Evolutionary conservation across 331 rosid genomes (phyloP).

Genomic region (Pyracantha coccinea): DNA sequence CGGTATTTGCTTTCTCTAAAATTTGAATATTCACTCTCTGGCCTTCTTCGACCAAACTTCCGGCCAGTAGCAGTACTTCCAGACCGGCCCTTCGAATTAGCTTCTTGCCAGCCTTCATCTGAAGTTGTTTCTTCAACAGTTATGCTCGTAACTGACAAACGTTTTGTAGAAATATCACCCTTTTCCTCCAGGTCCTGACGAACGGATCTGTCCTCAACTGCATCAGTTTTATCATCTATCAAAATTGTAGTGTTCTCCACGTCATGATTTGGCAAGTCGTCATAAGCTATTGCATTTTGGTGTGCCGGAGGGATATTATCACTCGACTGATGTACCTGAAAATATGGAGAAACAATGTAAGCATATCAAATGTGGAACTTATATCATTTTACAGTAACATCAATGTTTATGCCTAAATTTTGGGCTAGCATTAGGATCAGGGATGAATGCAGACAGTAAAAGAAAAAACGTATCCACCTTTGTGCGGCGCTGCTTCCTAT

Average conservation of each 20-base stretch:
- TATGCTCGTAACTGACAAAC: constrained; percentile 24
- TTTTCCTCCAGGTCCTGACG: constrained; percentile 38
- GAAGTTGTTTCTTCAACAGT: constrained; percentile 49
- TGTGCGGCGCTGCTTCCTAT: constrained; percentile 77
- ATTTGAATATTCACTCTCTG: constrained; percentile 30
- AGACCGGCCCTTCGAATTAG: constrained; percentile 67
- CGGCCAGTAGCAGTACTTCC: constrained; percentile 40
- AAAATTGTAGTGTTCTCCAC: constrained; percentile 17
- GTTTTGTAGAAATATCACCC: constrained; percentile 15
- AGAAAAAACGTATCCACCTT: constrained; percentile 43
- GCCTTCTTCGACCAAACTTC: constrained; percentile 46
- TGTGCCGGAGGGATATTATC: constrained; percentile 42
- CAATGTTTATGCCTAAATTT: background rate
- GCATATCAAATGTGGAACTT: background rate
- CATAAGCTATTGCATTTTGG: constrained; percentile 20
- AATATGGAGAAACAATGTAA: constrained; percentile 8
- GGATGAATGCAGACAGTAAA: background rate
- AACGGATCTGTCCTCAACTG: constrained; percentile 12
- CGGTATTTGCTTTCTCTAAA: constrained; percentile 36
- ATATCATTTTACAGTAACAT: background rate
- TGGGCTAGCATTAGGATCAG: background rate
- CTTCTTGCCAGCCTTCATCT: constrained; percentile 98
- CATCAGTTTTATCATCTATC: constrained; percentile 21
- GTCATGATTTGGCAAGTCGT: constrained; percentile 25
- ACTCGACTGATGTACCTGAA: constrained; percentile 43